Evolutionary conservation across 2,329 filamentous ascomycete genomes (phyloP), one percentile per base, ranked within the genome.

Genomic region (Colletotrichum australisinense): DNA sequence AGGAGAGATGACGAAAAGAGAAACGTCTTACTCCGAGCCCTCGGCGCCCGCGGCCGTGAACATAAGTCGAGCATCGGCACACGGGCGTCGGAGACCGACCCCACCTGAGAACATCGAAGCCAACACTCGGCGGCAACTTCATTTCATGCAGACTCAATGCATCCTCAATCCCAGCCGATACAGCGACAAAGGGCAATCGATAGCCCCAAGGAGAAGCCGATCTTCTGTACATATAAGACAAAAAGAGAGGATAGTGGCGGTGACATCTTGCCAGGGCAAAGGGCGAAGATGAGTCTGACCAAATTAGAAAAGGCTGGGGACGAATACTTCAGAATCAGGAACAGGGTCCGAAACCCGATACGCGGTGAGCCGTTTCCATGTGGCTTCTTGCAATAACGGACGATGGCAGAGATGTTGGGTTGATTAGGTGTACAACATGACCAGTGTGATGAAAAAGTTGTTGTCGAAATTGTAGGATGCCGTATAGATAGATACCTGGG

Each of bases 261-360:
- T 3, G n/a, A 49, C 7, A n/a, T 30, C 11, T 24, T 56, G 22
- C 57, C 46, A 60, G 62, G 32, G 22, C 52, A 38, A 8, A 72
- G 57, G 38, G 19, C 53, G 35, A 53, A 53, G 26, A 58, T 26
- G n/a, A 64, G 53, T 32, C 42, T 72, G 58, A 53, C 16, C 1
- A 69, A 28, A 22, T 38, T 69, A 26, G 59, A 59, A 7, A 32
- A 53, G 16, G 53, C 59, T 19, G 66, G 66, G 32, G 59, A 73
- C 30, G 7, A 24, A 16, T 64, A 69, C 24, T 73, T 69, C 26
- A 69, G 49, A 32, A 62, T 63, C 52, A 53, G 38, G 16, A 46
- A 9, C 16, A 32, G 46, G 28, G 57, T 11, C 46, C 24, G 7
- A n/a, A 35, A 66, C 11, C 56, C 24, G 11, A 26, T 26, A 55